Evolutionary conservation across 352 stramenopile species (phyloP).

Genomic region (Phytopythium sindhum): DNA sequence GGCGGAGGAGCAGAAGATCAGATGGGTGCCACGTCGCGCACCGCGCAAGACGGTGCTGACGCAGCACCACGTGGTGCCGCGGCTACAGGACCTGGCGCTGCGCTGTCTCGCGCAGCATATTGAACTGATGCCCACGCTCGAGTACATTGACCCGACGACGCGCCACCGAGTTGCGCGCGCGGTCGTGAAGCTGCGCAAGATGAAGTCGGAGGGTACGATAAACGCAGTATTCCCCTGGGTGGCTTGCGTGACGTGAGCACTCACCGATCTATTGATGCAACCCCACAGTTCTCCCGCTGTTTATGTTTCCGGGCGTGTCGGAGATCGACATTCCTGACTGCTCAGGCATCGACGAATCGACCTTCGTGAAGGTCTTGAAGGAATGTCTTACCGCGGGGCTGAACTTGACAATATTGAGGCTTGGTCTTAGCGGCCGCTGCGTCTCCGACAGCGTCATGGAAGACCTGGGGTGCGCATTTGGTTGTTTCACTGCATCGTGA

Average conservation of each 20-base stretch:
- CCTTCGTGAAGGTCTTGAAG: constrained; percentile 52
- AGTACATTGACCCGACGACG: constrained; percentile 63
- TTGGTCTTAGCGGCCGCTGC: constrained; percentile 75
- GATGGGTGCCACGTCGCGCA: constrained; percentile 54
- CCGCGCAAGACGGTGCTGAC: constrained; percentile 43
- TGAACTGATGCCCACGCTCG: constrained; percentile 59
- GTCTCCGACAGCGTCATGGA: constrained; percentile 71
- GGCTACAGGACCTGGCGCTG: constrained; percentile 53
- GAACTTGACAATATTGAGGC: constrained; percentile 45
- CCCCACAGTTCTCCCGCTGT: constrained; percentile 57
- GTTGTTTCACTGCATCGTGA: not conserved
- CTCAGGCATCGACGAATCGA: constrained; percentile 73
- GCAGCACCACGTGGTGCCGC: constrained; percentile 41
- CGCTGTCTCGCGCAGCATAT: constrained; percentile 58
- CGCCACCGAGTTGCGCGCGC: constrained; percentile 54
- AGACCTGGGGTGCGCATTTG: constrained; percentile 42
- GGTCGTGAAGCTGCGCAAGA: constrained; percentile 51
- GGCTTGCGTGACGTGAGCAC: not conserved
- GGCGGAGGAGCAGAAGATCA: constrained; percentile 13
- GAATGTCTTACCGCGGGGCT: constrained; percentile 39
- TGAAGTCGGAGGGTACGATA: constrained; percentile 50
- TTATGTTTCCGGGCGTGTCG: constrained; percentile 76
- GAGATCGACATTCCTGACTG: constrained; percentile 84
- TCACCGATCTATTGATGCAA: not conserved
- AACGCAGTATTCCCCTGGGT: not conserved